Evolutionary conservation across 2,329 filamentous ascomycete species (phyloP).

Genomic region (Pseudogymnoascus sp.): DNA sequence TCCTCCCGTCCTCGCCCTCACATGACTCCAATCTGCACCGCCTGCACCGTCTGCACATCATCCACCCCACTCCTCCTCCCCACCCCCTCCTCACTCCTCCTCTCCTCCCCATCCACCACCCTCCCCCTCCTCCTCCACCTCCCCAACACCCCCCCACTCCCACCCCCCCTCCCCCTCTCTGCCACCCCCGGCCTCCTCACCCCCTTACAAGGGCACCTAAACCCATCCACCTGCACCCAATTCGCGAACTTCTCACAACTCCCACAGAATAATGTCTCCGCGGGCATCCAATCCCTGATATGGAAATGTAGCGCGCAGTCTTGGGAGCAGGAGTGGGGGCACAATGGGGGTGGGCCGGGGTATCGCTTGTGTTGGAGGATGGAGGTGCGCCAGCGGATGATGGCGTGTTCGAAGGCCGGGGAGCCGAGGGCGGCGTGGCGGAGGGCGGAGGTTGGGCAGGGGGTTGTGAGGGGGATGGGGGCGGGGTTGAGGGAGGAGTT

Average conservation of each 20-base stretch:
- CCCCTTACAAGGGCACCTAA: neutral
- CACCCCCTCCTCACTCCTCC: too few species aligned
- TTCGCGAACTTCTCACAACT: neutral
- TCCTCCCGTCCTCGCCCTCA: neutral
- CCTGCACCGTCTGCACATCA: neutral
- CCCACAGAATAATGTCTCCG: neutral
- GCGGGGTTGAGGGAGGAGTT: neutral
- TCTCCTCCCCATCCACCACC: too few species aligned
- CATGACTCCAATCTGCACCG: neutral
- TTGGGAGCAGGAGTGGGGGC: neutral
- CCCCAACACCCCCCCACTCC: too few species aligned
- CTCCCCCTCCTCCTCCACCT: neutral
- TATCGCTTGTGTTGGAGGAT: neutral
- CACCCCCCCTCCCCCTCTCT: neutral
- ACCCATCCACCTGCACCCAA: neutral
- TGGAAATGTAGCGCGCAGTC: neutral
- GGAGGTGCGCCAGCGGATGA: neutral
- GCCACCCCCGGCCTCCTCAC: neutral
- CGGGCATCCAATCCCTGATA: neutral
- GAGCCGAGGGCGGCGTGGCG: neutral
- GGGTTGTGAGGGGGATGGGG: neutral
- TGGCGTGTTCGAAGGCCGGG: neutral
- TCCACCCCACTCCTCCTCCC: neutral
- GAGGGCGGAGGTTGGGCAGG: neutral
- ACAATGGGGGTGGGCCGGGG: neutral